Conservation (phyloP, 306 rosid species). For the Begonia loranthoides region DNA sequence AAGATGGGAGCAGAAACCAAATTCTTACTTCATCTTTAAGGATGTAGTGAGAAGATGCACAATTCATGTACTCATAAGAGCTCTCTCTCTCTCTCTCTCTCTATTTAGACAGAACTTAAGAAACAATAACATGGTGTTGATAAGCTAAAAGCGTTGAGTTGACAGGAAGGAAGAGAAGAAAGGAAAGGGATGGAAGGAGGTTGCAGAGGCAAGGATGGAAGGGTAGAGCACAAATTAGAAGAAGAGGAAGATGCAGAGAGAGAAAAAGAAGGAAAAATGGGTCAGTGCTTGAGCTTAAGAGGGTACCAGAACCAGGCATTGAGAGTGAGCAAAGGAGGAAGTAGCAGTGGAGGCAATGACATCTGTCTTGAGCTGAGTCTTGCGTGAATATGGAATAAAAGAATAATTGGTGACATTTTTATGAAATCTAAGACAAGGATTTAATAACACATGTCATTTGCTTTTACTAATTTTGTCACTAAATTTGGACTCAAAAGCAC, state of each 20-base stretch:
- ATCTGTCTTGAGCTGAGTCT: constrained; percentile 60
- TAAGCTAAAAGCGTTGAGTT: too few species aligned
- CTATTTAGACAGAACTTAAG: background rate
- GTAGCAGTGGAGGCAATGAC: constrained; percentile 19
- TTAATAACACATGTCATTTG: too few species aligned
- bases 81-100: constrained; percentile 12
- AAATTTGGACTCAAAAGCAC: too few species aligned
- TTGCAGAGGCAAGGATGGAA: too few species aligned
- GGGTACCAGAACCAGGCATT: constrained; percentile 13
- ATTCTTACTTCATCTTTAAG: constrained; percentile 40
- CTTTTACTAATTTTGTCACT: background rate
- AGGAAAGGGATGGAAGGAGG: too few species aligned
- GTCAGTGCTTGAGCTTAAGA: constrained; percentile 26
- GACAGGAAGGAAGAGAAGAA: too few species aligned
- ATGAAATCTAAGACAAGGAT: too few species aligned
- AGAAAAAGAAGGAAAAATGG: constrained; percentile 16
- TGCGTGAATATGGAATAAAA: constrained; percentile 4
- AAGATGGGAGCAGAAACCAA: constrained; percentile 23
- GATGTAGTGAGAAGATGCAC: constrained; percentile 29
- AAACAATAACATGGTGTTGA: too few species aligned
- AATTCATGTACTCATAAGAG: constrained; percentile 21
- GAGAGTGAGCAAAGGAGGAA: constrained; percentile 10
- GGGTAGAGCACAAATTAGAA: too few species aligned
- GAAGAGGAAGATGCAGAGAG: constrained; percentile 4
- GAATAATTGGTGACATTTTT: too few species aligned